phyloP scores from a whole-genome alignment of 2,329 filamentous ascomycete genomes.

The Ramularia endophylla region DNA sequence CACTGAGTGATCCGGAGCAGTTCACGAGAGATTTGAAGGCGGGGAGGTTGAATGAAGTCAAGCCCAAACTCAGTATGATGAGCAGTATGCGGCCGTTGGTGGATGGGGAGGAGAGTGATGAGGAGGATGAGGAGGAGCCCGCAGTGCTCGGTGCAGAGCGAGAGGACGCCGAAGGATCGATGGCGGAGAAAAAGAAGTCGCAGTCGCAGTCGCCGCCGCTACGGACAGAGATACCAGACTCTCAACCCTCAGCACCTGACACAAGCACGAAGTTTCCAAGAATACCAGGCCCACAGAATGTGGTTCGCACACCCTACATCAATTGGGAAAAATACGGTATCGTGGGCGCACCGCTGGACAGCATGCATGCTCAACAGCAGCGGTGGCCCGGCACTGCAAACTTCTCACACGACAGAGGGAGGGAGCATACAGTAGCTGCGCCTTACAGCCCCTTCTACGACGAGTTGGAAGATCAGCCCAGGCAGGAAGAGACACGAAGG shows the following conservation, averaged over 20 bases:
- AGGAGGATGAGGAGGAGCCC: conserved; percentile 24
- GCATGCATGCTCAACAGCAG: conserved; percentile 74
- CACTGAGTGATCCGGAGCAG: conserved; percentile 62
- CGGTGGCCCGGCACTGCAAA: conserved; percentile 46
- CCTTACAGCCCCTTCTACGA: conserved; percentile 57
- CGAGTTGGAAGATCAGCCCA: conserved; percentile 24
- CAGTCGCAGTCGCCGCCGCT: conserved; percentile 12
- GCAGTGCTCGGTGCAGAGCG: conserved; percentile 28
- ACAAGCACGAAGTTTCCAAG: conserved; percentile 46
- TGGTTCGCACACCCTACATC: conserved; percentile 80
- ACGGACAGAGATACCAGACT: conserved; percentile 22
- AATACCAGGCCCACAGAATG: conserved; percentile 71
- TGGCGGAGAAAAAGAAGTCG: too few relatives aligned
- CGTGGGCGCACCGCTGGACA: conserved; percentile 78
- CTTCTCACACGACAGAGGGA: conserved; percentile 25
- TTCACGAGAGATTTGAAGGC: conserved; percentile 64
- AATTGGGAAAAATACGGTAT: conserved; percentile 95
- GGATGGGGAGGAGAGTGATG: conserved; percentile 23
- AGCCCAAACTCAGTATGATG: conserved; percentile 25
- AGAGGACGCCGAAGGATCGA: conserved; percentile 25
- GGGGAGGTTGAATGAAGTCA: conserved; percentile 44
- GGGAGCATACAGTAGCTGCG: conserved; percentile 49
- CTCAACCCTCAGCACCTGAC: conserved; percentile 6
- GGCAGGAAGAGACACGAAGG: conserved; percentile 12
- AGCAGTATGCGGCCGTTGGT: conserved; percentile 23